Evolutionary conservation across 768 basidiomycete species (phyloP), one percentile per base, ranked within the genome.

Genomic region (Saitozyma podzolica): DNA sequence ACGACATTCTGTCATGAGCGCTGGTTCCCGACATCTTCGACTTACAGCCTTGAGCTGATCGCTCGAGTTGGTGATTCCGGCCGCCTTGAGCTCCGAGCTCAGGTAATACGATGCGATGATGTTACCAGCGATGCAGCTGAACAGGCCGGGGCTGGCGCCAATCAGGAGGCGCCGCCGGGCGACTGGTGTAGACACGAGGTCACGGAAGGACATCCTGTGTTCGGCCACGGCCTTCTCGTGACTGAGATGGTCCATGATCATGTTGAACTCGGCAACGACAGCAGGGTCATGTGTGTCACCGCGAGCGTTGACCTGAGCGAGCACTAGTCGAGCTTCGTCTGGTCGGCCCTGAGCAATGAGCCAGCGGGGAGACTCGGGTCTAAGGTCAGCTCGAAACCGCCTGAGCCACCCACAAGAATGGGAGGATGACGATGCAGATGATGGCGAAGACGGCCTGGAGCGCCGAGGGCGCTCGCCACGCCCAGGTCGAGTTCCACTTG

Each of bases 281-380:
- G 68, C 49, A 6, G 86, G 84, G 68, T 87, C 84, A 17, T 82
- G 60, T 51, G 77, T 8, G 78, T 92, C 84, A 66, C 89, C 86
- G 67, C 89, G 86, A 39, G 90, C 89, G 70, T 92, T 91, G 79
- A 91, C 90, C 76, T 89, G 87, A 1, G 90, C 90, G 20, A 93
- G 82, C 16, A 83, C 84, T 37, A 82, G 74, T 50, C 88, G 80
- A 4, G 90, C 91, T 74, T 89, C 82, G 0, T 81, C 84, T 11
- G 88, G 84, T 58, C 83, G 84, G 3, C 59, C 66, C 52, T 64
- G 50, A 13, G 48, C 43, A 11, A 58, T 49, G 5, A 67, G 56
- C 58, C 58, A 67, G 37, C 66, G 51, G 2, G 66, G 66, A 11
- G 58, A 60, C 45, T 67, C 66, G 9, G 66, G 66, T 29, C 61